These are phyloP conservation scores for Dothideomycetes sp. DNA, from an alignment of 2,329 filamentous ascomycete species.

Conservation along the genomic window DNA sequence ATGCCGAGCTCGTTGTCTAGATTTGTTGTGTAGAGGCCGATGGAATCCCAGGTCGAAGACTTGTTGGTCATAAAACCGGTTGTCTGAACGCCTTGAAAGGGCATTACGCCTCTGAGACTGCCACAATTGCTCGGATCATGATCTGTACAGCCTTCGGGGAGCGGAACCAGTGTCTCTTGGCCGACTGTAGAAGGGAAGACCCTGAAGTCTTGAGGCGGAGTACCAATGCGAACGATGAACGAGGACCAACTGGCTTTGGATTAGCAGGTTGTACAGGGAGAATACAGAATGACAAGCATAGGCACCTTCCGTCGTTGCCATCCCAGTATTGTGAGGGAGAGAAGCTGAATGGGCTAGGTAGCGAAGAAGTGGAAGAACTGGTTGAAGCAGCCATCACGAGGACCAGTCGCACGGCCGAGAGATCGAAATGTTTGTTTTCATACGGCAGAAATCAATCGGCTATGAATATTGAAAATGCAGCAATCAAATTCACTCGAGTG, in stretches of 20 bases:
- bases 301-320: constrained; percentile 18
- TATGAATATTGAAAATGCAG: no score
- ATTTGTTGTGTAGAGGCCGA: constrained; percentile 26
- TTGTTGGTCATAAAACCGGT: constrained; percentile 24
- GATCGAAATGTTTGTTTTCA: no score
- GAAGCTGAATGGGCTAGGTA: constrained; percentile 5
- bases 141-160: constrained; percentile 27
- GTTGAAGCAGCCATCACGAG: constrained; percentile 2
- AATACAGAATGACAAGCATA: neutral
- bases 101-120: constrained; percentile 22
- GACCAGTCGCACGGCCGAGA: constrained; percentile 3
- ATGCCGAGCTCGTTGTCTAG: constrained; percentile 23
- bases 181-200: constrained; percentile 23
- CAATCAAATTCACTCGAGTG: no score
- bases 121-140: constrained; percentile 21
- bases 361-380: neutral
- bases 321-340: constrained; percentile 15
- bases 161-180: constrained; percentile 28
- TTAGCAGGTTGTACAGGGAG: constrained; percentile 2
- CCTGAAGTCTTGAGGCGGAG: constrained; percentile 16
- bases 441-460: no score
- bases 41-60: constrained; percentile 26
- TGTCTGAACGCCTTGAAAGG: constrained; percentile 20
- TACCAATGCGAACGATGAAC: constrained; percentile 16
- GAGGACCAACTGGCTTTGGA: constrained; percentile 14